phyloP scores from a whole-genome alignment of 306 rosid species.

The Cucumis melo region DNA sequence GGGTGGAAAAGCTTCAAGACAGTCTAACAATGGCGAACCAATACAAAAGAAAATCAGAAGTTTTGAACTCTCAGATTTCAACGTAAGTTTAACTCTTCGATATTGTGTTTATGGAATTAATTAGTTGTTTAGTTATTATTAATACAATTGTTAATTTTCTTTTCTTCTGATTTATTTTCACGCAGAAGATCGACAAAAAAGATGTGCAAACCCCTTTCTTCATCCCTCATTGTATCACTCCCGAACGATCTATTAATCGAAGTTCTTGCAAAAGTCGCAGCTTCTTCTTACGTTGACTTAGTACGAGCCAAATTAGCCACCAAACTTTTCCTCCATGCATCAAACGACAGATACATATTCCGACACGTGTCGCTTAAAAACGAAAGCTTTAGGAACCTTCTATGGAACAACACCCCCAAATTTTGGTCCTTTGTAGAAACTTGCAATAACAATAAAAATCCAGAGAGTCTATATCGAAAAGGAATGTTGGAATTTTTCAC shows the following conservation, averaged over 20 bases:
- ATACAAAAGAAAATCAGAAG: not conserved
- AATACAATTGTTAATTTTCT: too few relatives aligned
- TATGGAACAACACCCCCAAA: slow-evolving; percentile 9
- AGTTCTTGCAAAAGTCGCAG: slow-evolving; percentile 17
- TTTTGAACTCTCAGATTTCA: not conserved
- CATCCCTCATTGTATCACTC: not conserved
- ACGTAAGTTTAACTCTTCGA: not conserved
- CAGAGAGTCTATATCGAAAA: slow-evolving; percentile 18
- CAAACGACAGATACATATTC: not conserved
- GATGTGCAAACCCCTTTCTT: not conserved
- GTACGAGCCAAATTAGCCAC: slow-evolving; percentile 10
- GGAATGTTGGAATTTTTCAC: slow-evolving; percentile 28
- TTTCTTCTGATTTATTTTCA: too few relatives aligned
- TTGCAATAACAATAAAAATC: slow-evolving; percentile 18
- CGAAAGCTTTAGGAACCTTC: not conserved
- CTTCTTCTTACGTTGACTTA: slow-evolving; percentile 15
- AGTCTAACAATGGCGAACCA: too few relatives aligned
- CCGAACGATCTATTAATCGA: slow-evolving; percentile 23
- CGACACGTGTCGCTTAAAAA: slow-evolving; percentile 9
- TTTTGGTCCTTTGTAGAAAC: slow-evolving; percentile 9
- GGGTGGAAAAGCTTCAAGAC: too few relatives aligned
- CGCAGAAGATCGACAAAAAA: not conserved
- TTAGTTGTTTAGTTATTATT: too few relatives aligned
- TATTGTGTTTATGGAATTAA: too few relatives aligned
- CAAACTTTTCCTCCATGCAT: not conserved